Conservation (phyloP, 2,329 filamentous ascomycete species). For the Colletotrichum chrysophilum region DNA sequence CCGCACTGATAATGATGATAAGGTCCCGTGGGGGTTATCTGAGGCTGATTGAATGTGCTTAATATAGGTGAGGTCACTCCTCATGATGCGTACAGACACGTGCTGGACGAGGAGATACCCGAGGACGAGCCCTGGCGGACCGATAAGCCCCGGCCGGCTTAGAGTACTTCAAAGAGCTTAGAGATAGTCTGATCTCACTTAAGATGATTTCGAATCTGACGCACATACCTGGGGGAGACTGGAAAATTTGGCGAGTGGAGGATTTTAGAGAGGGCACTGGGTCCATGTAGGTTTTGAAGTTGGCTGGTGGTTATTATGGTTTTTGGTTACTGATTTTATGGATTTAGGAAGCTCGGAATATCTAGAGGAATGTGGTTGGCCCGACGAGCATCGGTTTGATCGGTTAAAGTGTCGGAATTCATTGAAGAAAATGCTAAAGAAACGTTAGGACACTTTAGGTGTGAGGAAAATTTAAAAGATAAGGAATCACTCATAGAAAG, state of each 20-base stretch:
- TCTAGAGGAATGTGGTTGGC: too few species aligned
- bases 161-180: background rate
- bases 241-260: background rate
- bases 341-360: accelerated
- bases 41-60: background rate
- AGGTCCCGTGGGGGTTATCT: accelerated
- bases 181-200: background rate
- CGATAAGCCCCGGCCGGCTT: background rate
- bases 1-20: accelerated
- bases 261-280: too few species aligned
- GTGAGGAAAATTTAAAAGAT: too few species aligned
- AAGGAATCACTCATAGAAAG: too few species aligned
- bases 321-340: too few species aligned
- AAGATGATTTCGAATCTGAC: background rate
- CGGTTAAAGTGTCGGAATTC: accelerated
- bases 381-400: too few species aligned
- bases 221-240: background rate
- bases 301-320: too few species aligned
- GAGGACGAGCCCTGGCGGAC: background rate
- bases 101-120: background rate
- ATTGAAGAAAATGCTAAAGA: accelerated
- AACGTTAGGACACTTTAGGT: accelerated
- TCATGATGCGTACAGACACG: background rate
- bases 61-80: background rate
- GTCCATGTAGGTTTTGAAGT: too few species aligned